Base-by-base conservation (phyloP, 2,329 filamentous ascomycete genomes). In the Verticillium albo-atrum region DNA sequence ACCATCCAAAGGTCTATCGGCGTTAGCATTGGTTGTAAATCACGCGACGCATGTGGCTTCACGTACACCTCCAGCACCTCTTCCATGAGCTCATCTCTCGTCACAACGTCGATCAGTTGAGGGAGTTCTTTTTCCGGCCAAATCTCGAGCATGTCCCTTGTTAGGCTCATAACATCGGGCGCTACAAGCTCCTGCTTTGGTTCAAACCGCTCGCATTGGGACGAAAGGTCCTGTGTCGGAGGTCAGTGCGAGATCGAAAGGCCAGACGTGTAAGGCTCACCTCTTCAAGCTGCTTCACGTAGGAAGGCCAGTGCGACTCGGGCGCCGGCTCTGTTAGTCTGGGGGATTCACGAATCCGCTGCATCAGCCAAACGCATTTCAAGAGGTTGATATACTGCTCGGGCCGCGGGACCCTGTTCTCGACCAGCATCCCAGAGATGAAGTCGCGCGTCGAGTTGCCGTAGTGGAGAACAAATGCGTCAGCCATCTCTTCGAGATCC, bases 221-320 rank as follows among this genome's bases (percentile, higher is more conserved):
- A 58, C 1, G 71, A 72, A 12, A 74, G 61, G 7, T 68, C 64
- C 70, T 72, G 27, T n/a, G 15, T 6, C 6, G n/a, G 37, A 34
- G 15, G 20, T 17, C 23, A 27, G 30, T 60, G 12, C 50, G 51
- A 12, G 15, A n/a, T 14, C 25, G n/a, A 14, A 50, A 4, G 6
- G 34, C 17, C 10, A 12, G 20, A 1, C 20, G 3, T 5, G 25
- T 12, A n/a, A 17, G 4, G 12, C 70, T 65, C 55, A 72, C 71
- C 42, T 72, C 67, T 59, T 73, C 69, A 2, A 74, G 65, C 56
- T 73, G 66, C 6, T 62, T 63, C 15, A 67, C 58, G 27, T 72
- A 74, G 1, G 71, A 74, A n/a, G 71, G 71, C 71, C 71, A 74
- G 34, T 74, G 71, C 2, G 71, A 74, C 20, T 70, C 66, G 9